Evolutionary conservation across 1,284 basidiomycete species (phyloP).

Genomic region (Kalmanozyma brasiliensis): DNA sequence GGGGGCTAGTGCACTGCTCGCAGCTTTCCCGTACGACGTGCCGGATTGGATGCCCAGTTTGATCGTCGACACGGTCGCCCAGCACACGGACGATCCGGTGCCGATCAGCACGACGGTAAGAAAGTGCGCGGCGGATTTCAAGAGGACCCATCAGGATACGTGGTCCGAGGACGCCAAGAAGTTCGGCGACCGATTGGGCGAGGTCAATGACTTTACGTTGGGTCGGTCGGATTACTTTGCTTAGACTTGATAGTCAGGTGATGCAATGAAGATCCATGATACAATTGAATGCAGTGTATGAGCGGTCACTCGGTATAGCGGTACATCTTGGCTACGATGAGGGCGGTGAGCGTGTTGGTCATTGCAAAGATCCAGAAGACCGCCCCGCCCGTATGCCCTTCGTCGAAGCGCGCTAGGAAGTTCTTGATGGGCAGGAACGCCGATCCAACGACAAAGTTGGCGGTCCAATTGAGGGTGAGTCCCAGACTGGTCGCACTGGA

Average conservation of each 20-base stretch:
- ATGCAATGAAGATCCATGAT: background rate
- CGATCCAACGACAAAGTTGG: slow-evolving; percentile 83
- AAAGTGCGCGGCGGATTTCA: slow-evolving; percentile 87
- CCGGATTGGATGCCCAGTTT: slow-evolving; percentile 85
- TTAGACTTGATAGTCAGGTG: slow-evolving; percentile 9
- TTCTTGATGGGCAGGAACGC: slow-evolving; percentile 84
- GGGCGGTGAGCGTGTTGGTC: slow-evolving; percentile 44
- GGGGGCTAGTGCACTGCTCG: slow-evolving; percentile 82
- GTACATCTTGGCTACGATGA: slow-evolving; percentile 47
- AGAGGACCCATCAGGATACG: slow-evolving; percentile 77
- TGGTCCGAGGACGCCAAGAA: slow-evolving; percentile 90
- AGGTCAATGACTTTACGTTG: slow-evolving; percentile 63
- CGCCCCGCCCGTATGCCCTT: slow-evolving; percentile 49
- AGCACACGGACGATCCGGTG: slow-evolving; percentile 87
- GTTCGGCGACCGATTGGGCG: slow-evolving; percentile 76
- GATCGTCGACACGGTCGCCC: slow-evolving; percentile 73
- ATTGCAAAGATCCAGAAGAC: slow-evolving; percentile 58
- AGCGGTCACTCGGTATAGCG: slow-evolving; percentile 26
- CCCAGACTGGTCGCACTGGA: slow-evolving; percentile 84
- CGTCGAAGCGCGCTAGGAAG: slow-evolving; percentile 70
- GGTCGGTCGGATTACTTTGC: slow-evolving; percentile 65
- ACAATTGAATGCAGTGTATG: background rate
- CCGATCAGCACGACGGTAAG: slow-evolving; percentile 91
- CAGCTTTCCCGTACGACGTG: slow-evolving; percentile 85
- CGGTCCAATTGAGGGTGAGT: slow-evolving; percentile 85